A percentile compares a stretch with the other conserved stretches of the same genome.
These are phyloP conservation scores for Scheffersomyces titani DNA, from an alignment of 1,139 yeast genomes.

Conservation along the genomic window DNA sequence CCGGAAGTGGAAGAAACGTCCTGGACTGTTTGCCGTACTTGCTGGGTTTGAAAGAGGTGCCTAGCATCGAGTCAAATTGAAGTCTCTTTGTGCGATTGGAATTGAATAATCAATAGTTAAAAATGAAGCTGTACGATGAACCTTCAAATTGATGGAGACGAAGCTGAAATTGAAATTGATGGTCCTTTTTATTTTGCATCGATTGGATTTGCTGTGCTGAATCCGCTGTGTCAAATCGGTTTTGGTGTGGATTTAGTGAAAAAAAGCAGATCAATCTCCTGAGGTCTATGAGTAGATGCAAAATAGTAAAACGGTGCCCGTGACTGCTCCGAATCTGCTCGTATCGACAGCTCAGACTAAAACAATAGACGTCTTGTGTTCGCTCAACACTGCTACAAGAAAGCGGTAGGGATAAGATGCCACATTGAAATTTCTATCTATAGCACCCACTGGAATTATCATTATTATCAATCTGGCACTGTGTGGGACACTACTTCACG, in stretches of 20 bases:
- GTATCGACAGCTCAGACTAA: neutral
- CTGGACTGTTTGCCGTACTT: conserved; percentile 21
- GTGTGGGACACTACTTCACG: neutral
- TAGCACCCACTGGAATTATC: neutral
- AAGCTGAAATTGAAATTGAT: too few relatives aligned
- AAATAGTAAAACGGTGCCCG: neutral
- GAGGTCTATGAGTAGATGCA: neutral
- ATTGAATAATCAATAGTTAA: conserved; percentile 4
- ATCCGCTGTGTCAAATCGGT: neutral
- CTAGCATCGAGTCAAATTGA: neutral
- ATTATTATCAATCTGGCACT: neutral
- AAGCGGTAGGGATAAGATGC: neutral
- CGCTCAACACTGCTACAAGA: neutral
- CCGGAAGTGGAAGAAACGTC: conserved; percentile 36
- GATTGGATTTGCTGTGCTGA: too few relatives aligned
- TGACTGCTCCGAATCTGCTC: neutral
- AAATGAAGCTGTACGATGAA: conserved; percentile 8
- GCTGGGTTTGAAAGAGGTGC: conserved; percentile 22
- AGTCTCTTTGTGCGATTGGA: neutral
- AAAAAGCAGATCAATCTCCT: neutral
- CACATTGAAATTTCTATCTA: neutral
- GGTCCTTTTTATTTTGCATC: too few relatives aligned
- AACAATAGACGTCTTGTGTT: neutral
- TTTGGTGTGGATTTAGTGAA: neutral
- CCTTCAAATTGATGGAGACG: neutral